Evolutionary conservation across 306 rosid species (phyloP).

Genomic region (Inga leiocalycina): DNA sequence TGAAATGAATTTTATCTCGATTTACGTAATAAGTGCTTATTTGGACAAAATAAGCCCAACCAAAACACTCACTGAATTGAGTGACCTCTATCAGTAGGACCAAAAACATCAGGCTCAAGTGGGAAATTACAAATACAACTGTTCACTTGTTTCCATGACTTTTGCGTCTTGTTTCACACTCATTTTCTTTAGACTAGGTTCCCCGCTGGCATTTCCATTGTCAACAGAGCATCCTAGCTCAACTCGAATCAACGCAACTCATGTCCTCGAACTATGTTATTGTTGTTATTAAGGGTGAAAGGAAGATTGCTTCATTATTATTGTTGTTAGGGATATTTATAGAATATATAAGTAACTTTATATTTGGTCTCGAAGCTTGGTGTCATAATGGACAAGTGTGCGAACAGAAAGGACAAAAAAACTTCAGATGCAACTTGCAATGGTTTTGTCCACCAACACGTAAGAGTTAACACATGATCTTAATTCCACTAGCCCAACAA

Average conservation of each 20-base stretch:
- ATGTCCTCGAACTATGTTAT: background rate
- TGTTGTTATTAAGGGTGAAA: background rate
- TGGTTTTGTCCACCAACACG: background rate
- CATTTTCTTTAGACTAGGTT: conserved; percentile 20
- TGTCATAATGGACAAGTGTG: background rate
- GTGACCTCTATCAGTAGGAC: background rate
- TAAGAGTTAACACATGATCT: background rate
- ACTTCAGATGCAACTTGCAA: background rate
- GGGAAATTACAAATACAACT: background rate
- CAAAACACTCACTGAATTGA: no score
- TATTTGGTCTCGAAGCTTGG: background rate
- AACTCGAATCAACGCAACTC: background rate
- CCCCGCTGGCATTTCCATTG: conserved; percentile 15
- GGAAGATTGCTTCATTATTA: background rate
- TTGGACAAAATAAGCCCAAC: no score
- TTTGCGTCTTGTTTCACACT: conserved; percentile 16
- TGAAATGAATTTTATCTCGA: no score
- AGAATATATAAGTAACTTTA: background rate
- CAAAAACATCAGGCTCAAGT: background rate
- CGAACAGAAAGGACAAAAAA: background rate
- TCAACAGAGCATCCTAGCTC: background rate
- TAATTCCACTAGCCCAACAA: background rate
- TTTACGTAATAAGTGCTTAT: no score
- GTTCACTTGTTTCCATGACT: background rate
- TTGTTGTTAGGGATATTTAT: background rate